Evolutionary conservation across 768 basidiomycete genomes (phyloP).

Genomic region (Kwoniella sp.): DNA sequence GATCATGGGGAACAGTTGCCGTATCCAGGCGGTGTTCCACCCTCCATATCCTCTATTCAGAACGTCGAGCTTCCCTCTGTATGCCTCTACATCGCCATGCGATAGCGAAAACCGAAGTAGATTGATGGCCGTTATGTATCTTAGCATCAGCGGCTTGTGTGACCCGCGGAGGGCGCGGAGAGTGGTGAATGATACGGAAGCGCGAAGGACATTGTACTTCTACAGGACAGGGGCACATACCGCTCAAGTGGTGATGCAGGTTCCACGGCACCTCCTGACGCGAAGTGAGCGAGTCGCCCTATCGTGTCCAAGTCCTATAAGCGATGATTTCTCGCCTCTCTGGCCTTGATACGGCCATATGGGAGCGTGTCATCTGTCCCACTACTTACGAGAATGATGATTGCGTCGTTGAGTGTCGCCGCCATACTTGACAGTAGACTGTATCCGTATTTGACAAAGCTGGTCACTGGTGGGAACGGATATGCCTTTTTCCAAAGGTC

Average conservation of each 20-base stretch:
- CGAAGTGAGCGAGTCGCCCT: slow-evolving; percentile 29
- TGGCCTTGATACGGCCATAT: no score
- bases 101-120: no score
- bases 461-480: no score
- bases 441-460: neutral
- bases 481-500: no score
- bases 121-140: no score
- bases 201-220: no score
- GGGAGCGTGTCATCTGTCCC: no score
- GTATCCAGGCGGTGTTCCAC: slow-evolving; percentile 30
- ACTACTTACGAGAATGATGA: slow-evolving; percentile 12
- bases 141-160: no score
- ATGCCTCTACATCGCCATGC: slow-evolving; percentile 1
- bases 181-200: no score
- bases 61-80: slow-evolving; percentile 18
- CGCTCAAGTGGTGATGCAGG: slow-evolving; percentile 17
- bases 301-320: neutral
- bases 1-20: slow-evolving; percentile 33
- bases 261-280: slow-evolving; percentile 25
- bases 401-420: slow-evolving; percentile 11
- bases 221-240: no score
- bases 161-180: no score
- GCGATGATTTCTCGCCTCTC: no score
- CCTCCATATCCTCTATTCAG: slow-evolving; percentile 38
- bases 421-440: slow-evolving; percentile 6